Base-by-base conservation (phyloP, 345 rosid genomes). In the Eucalyptus virginea region DNA sequence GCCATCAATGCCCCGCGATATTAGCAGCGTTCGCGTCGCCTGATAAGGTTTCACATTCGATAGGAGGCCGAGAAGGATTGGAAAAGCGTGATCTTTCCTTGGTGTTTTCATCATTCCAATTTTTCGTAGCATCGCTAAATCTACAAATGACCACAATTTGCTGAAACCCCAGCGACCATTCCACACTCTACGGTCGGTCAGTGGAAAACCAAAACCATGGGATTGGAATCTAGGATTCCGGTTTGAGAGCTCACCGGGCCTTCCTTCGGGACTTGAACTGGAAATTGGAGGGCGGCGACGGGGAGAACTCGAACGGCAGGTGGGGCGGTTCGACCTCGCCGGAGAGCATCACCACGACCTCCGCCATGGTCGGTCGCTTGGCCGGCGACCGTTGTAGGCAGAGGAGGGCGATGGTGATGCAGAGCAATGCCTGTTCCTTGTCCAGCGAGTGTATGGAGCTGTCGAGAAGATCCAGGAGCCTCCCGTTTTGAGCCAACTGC, bases 381-480 rank as follows among this genome's bases (percentile, higher is more conserved):
- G 89, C 89, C 9, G 99, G 99, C 3, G 95, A 94, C 88, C 93
- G 95, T 88, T 98, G 99, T 94, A 98, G 91, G 91, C 99, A 98
- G 52, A 90, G 88, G 47, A 96, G 90, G 23, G 99, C 99, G 19
- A 98, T 95, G 30, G 96, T 97, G 56, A 95, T 94, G 91, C 99
- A 96, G 88, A 98, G 91, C 42, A 92, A 88, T 32, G 98, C 99
- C 90, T 98, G 97, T 56, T 95, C 99, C 90, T 86, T 88, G 90
- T 97, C 95, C 91, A 93, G 86, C 88, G 72, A 88, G 89, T 94
- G 90, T 50, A 96, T 88, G 67, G 93, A 92, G 56, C 91, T 90
- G 94, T 98, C 99, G 23, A 96, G 96, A 91, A 98, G 91, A 88
- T 98, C 99, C 83, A 95, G 89, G n/a, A 98, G 94, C 90, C 93